phyloP scores from a whole-genome alignment of 306 rosid genomes.

The Rosa persica region DNA sequence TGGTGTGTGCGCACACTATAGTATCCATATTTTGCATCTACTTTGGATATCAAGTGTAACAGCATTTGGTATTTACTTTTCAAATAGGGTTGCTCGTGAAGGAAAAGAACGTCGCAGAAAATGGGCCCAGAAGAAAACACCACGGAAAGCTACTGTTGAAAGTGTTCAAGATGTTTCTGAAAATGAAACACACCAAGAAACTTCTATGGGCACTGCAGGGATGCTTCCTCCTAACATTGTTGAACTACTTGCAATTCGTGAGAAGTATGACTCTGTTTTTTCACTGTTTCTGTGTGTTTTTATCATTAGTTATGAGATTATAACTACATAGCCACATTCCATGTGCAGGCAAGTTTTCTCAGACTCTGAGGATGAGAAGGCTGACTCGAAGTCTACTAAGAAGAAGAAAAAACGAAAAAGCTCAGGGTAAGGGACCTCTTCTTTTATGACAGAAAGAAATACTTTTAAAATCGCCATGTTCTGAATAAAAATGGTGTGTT shows the following conservation, averaged over 20 bases:
- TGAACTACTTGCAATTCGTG: slow-evolving; percentile 72
- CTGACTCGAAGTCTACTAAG: slow-evolving; percentile 36
- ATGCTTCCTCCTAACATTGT: slow-evolving; percentile 82
- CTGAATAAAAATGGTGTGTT: slow-evolving; percentile 6
- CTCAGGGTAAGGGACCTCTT: slow-evolving; percentile 51
- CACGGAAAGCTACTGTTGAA: slow-evolving; percentile 49
- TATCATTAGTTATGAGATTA: slow-evolving; percentile 3
- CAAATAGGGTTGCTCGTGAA: slow-evolving; percentile 63
- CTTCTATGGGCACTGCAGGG: slow-evolving; percentile 39
- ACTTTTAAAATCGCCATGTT: background rate
- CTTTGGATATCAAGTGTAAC: background rate
- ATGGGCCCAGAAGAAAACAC: slow-evolving; percentile 72
- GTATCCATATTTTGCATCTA: background rate
- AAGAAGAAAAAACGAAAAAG: slow-evolving; percentile 59
- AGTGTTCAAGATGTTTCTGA: slow-evolving; percentile 34
- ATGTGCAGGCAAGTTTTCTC: slow-evolving; percentile 62
- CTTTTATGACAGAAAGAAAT: background rate
- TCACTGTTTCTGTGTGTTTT: slow-evolving; percentile 9
- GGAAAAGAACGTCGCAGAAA: slow-evolving; percentile 67
- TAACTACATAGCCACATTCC: slow-evolving; percentile 24
- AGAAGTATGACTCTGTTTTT: slow-evolving; percentile 50
- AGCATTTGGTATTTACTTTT: background rate
- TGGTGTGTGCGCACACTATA: background rate
- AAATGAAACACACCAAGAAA: slow-evolving; percentile 35
- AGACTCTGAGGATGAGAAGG: slow-evolving; percentile 58